These are phyloP conservation scores for Ophiostoma triangulosporum DNA, from an alignment of 2,329 filamentous ascomycete genomes.

Conservation along the genomic window DNA sequence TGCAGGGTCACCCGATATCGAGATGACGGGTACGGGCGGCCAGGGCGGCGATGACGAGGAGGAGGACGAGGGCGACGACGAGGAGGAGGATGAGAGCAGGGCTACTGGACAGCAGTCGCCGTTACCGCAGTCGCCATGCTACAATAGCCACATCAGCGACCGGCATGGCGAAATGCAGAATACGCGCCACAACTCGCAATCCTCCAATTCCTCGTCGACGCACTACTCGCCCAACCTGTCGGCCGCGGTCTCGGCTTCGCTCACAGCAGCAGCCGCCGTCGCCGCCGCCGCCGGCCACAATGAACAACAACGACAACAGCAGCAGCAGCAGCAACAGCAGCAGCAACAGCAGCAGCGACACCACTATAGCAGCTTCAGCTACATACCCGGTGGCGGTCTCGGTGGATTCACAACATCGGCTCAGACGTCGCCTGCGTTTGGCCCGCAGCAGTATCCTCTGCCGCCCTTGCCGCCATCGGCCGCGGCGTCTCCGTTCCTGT, in stretches of 20 bases:
- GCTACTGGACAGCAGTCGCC: background rate
- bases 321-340: slow-evolving; percentile 27
- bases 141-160: background rate
- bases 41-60: background rate
- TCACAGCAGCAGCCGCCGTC: background rate
- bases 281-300: slow-evolving; percentile 22
- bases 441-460: slow-evolving; percentile 30
- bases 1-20: slow-evolving; percentile 33
- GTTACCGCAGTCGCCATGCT: slow-evolving; percentile 28
- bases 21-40: slow-evolving; percentile 41
- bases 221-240: slow-evolving; percentile 14
- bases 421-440: slow-evolving; percentile 44
- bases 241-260: slow-evolving; percentile 26
- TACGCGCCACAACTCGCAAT: slow-evolving; percentile 38
- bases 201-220: slow-evolving; percentile 28
- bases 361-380: slow-evolving; percentile 32
- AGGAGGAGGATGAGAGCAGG: background rate
- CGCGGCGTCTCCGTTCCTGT: slow-evolving; percentile 13
- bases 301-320: slow-evolving; percentile 18
- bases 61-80: slow-evolving; percentile 1
- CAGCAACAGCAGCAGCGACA: slow-evolving; percentile 20
- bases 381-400: slow-evolving; percentile 19
- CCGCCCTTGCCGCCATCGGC: slow-evolving; percentile 1
- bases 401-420: slow-evolving; percentile 23
- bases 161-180: too few species aligned